Evolutionary conservation across 2,329 filamentous ascomycete genomes (phyloP).

Genomic region (Cryphonectria carpinicola): DNA sequence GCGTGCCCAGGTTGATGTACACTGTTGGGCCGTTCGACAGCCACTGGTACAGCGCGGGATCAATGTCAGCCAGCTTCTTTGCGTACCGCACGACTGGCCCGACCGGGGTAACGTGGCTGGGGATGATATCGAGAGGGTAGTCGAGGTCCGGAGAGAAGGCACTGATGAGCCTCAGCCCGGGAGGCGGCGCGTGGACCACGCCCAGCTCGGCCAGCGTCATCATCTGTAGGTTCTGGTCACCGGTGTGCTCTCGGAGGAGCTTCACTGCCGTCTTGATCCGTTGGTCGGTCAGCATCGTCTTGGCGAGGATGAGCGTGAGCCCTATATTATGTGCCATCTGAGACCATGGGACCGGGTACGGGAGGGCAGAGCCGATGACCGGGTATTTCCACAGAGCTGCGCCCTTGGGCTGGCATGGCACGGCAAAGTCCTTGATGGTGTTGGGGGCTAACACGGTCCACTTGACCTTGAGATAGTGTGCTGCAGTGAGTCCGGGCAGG

Average conservation of each 20-base stretch:
- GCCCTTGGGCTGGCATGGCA: constrained; percentile 43
- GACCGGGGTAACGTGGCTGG: constrained; percentile 46
- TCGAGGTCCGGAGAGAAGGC: constrained; percentile 40
- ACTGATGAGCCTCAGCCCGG: constrained; percentile 35
- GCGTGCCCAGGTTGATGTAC: constrained; percentile 53
- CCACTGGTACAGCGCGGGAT: constrained; percentile 49
- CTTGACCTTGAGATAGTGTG: constrained; percentile 37
- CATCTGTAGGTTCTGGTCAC: constrained; percentile 30
- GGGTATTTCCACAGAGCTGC: constrained; percentile 44
- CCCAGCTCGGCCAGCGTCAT: constrained; percentile 33
- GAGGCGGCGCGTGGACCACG: constrained; percentile 29
- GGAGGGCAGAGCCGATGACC: constrained; percentile 48
- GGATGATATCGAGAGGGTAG: constrained; percentile 43
- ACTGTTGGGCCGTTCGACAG: constrained; percentile 47
- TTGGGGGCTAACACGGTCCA: constrained; percentile 34
- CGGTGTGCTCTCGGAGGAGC: constrained; percentile 33
- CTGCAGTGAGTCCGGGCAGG: constrained; percentile 45
- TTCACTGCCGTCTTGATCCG: constrained; percentile 32
- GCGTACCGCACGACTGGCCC: constrained; percentile 50
- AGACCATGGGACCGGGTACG: constrained; percentile 50
- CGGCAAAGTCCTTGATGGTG: constrained; percentile 45
- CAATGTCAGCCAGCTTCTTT: constrained; percentile 39
- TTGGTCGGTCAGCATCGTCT: constrained; percentile 30
- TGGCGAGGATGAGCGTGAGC: constrained; percentile 38
- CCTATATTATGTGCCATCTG: constrained; percentile 47